Evolutionary conservation across 2,329 filamentous ascomycete genomes (phyloP), one percentile per base, ranked within the genome.

Genomic region (Onygenales sp.): DNA sequence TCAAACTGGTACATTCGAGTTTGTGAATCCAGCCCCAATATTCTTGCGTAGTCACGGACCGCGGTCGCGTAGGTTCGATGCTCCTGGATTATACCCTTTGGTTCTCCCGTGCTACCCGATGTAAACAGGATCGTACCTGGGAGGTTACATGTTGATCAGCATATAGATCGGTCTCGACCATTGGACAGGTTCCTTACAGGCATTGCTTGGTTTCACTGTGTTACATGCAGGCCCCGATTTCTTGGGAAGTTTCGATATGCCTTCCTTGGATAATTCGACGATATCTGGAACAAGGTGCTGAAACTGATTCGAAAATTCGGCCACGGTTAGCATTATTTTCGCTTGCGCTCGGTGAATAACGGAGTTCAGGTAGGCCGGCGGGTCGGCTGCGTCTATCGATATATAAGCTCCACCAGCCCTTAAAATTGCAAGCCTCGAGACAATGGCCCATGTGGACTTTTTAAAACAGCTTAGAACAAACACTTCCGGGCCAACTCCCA

Each of bases 371-470:
- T 49, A 49, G 10, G 47, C 36, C 17, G 47, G 47, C 7, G 47
- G 47, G 47, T 49, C 47, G 39, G 47, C 47, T 13, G 47, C 47
- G 32, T 49, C 47, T 4, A 49, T 49, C 17, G 47, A 49, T 6
- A 49, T 49, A 32, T 49, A 49, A 13, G 47, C 47, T 8, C 47
- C 47, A 39, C 47, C 47, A 32, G 47, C 47, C 21, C 47, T 35
- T 41, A 49, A 36, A 21, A 49, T 49, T 32, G 47, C 35, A 5
- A 49, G 36, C 5, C 47, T 41, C 6, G 47, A 49, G 6, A 49
- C 47, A 41, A 49, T 49, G 21, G 53, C 55, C 54, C 53, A 55
- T 31, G 43, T 42, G 7, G 55, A 55, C 31, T 57, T 57, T 32
- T 57, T 54, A 39, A 57, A 57, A 49, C 47, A 49, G 47, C 47